Evolutionary conservation across 148 eudicot genomes (phyloP).

Genomic region (Chenopodium berlandieri): DNA sequence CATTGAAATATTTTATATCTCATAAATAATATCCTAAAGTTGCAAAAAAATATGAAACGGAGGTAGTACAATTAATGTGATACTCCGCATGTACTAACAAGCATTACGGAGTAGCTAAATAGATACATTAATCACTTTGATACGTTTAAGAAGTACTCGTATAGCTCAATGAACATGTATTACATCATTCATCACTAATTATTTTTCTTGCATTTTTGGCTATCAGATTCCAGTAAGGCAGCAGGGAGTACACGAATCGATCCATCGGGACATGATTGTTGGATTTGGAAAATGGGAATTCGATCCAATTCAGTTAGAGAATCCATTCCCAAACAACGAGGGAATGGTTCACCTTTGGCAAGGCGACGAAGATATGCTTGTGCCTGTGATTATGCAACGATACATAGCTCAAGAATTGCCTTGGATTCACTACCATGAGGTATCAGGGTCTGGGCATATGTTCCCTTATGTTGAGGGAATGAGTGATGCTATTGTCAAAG

Average conservation of each 20-base stretch:
- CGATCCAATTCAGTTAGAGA: slow-evolving; percentile 53
- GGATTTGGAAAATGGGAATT: slow-evolving; percentile 75
- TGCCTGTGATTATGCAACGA: slow-evolving; percentile 52
- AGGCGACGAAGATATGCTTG: slow-evolving; percentile 68
- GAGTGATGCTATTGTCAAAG: slow-evolving; percentile 55
- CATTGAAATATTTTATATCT: too few relatives aligned
- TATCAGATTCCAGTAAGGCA: slow-evolving; percentile 44
- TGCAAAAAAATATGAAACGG: too few relatives aligned
- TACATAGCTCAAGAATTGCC: slow-evolving; percentile 56
- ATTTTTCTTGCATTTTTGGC: background rate
- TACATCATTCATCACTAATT: background rate
- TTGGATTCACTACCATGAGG: slow-evolving; percentile 74
- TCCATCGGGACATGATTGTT: slow-evolving; percentile 56
- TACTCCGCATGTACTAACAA: too few relatives aligned
- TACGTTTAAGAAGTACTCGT: background rate
- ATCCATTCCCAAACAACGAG: slow-evolving; percentile 54
- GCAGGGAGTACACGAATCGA: slow-evolving; percentile 57
- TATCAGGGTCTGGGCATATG: slow-evolving; percentile 70
- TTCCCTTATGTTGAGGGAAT: slow-evolving; percentile 60
- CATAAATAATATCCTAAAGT: too few relatives aligned
- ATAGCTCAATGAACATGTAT: too few relatives aligned
- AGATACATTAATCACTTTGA: too few relatives aligned
- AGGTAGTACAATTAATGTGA: too few relatives aligned
- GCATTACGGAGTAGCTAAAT: too few relatives aligned
- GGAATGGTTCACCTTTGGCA: slow-evolving; percentile 80